These are phyloP conservation scores for Leccinum variabile DNA, from an alignment of 1,284 basidiomycete genomes.

Conservation along the genomic window DNA sequence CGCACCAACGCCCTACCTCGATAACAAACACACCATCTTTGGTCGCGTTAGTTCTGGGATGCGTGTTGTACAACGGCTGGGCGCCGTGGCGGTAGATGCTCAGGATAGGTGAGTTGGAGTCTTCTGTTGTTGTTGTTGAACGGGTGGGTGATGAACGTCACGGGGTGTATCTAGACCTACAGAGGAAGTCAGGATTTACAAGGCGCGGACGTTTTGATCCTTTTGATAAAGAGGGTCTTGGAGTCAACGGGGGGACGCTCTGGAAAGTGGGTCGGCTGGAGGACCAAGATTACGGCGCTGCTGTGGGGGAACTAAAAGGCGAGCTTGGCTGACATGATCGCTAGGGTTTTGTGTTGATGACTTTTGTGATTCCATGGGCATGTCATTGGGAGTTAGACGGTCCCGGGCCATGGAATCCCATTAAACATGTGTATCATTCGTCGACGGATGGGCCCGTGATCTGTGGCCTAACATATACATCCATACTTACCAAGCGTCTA, in stretches of 20 bases:
- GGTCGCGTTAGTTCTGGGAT: constrained; percentile 86
- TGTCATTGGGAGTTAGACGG: too few species aligned
- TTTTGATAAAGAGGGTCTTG: not conserved
- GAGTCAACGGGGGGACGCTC: too few species aligned
- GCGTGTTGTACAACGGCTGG: constrained; percentile 81
- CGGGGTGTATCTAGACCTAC: constrained; percentile 49
- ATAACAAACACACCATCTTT: constrained; percentile 94
- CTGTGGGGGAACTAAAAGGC: not conserved
- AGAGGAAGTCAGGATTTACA: constrained; percentile 81
- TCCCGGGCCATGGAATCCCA: too few species aligned
- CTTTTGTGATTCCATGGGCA: too few species aligned
- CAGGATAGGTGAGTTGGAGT: constrained; percentile 64
- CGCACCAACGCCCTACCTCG: constrained; percentile 86
- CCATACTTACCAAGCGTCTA: too few species aligned
- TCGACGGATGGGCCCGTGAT: too few species aligned
- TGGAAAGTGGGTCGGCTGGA: too few species aligned
- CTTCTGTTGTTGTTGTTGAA: not conserved
- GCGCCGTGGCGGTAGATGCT: constrained; percentile 74
- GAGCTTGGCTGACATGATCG: not conserved
- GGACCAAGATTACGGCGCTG: not conserved
- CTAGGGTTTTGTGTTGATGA: not conserved
- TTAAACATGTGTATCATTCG: too few species aligned
- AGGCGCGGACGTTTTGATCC: constrained; percentile 49
- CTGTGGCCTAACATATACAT: too few species aligned
- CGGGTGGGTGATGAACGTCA: not conserved